phyloP scores from a whole-genome alignment of 2,329 filamentous ascomycete genomes.

The Microdochium bolleyi region DNA sequence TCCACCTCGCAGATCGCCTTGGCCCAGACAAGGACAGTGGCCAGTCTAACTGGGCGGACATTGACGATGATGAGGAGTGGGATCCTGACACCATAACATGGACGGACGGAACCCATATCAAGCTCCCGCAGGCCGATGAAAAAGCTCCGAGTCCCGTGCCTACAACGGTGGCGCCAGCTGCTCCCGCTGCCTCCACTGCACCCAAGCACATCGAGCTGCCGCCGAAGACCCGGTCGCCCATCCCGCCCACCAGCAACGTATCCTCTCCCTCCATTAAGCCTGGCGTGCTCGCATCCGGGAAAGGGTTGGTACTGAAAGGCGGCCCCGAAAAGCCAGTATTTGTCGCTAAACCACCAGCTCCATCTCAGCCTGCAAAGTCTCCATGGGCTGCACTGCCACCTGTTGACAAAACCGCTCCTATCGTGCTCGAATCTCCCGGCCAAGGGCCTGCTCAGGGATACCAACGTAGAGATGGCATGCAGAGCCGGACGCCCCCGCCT shows the following conservation, averaged over 20 bases:
- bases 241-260: slow-evolving; percentile 18
- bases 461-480: slow-evolving; percentile 47
- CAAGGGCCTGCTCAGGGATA: slow-evolving; percentile 30
- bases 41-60: slow-evolving; percentile 82
- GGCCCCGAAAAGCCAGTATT: slow-evolving; percentile 64
- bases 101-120: slow-evolving; percentile 82
- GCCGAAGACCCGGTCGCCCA: slow-evolving; percentile 37
- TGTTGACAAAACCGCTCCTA: slow-evolving; percentile 70
- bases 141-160: slow-evolving; percentile 18
- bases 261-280: slow-evolving; percentile 34
- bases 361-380: slow-evolving; percentile 70
- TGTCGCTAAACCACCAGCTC: slow-evolving; percentile 62
- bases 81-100: slow-evolving; percentile 78
- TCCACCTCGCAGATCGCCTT: slow-evolving; percentile 73
- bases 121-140: slow-evolving; percentile 57
- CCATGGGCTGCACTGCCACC: slow-evolving; percentile 87
- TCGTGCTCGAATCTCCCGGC: slow-evolving; percentile 47
- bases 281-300: slow-evolving; percentile 41
- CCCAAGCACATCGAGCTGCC: slow-evolving; percentile 13
- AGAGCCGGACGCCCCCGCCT: slow-evolving; percentile 42
- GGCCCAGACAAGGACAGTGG: slow-evolving; percentile 67
- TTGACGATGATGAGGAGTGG: slow-evolving; percentile 85
- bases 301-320: slow-evolving; percentile 58
- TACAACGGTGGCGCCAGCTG: slow-evolving; percentile 16
- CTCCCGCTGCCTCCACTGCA: slow-evolving; percentile 15